Conservation (phyloP, 495 filamentous ascomycete genomes). For the Emericellopsis terricola region DNA sequence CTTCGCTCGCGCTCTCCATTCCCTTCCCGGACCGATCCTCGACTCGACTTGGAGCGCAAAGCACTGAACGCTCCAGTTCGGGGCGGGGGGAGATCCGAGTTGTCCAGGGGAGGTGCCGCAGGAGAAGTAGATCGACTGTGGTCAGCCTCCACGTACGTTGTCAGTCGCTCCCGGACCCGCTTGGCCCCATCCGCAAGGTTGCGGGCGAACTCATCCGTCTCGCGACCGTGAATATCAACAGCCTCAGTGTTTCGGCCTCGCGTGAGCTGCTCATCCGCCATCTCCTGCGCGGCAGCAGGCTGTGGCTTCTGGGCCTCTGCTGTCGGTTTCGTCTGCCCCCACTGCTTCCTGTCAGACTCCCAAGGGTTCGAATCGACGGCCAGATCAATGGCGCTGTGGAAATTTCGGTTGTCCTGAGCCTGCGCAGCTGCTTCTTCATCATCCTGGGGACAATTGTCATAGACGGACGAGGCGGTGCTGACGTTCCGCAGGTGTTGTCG, state of each 20-base stretch:
- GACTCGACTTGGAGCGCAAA: conserved; percentile 48
- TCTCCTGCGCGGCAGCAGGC: conserved; percentile 10
- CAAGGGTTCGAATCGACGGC: conserved; percentile 30
- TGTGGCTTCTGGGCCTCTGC: conserved; percentile 4
- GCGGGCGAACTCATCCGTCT: conserved; percentile 52
- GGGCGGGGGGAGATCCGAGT: conserved; percentile 22
- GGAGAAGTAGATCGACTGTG: conserved; percentile 32
- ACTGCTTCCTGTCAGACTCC: conserved; percentile 31
- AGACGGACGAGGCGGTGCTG: conserved; percentile 68
- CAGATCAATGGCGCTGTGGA: too few species aligned
- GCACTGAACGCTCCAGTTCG: conserved; percentile 44
- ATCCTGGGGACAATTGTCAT: conserved; percentile 19
- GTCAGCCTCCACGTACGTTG: conserved; percentile 50
- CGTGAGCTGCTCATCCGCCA: conserved; percentile 38
- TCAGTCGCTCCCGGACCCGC: conserved; percentile 66
- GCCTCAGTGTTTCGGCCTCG: too few species aligned
- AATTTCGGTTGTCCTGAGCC: too few species aligned
- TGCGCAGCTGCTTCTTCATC: too few species aligned
- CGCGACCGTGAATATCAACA: too few species aligned
- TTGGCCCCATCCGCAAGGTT: conserved; percentile 63
- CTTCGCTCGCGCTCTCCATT: conserved; percentile 6
- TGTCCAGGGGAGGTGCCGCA: conserved; percentile 14
- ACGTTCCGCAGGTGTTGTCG: conserved; percentile 70
- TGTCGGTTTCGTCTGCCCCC: conserved; percentile 5
- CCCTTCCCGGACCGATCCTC: conserved; percentile 36